These are phyloP conservation scores for Scolecobasidium constrictum DNA, from an alignment of 2,329 filamentous ascomycete genomes.

Conservation along the genomic window DNA sequence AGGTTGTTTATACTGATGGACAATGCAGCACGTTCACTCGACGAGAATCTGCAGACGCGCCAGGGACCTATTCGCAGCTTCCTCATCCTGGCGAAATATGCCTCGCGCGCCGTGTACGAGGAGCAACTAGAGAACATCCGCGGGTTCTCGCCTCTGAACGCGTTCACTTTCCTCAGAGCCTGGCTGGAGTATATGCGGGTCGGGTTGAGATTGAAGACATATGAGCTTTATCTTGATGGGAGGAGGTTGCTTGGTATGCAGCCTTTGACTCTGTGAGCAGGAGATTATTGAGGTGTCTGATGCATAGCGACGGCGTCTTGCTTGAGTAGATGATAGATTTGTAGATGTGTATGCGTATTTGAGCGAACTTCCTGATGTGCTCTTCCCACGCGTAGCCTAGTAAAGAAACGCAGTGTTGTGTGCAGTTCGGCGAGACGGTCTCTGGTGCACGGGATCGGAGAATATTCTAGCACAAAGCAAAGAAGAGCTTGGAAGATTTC, in stretches of 20 bases:
- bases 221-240: slow-evolving; percentile 44
- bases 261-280: no score
- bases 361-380: no score
- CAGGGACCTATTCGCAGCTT: slow-evolving; percentile 51
- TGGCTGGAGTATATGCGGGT: slow-evolving; percentile 44
- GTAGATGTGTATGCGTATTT: no score
- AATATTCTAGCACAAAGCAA: no score
- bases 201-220: slow-evolving; percentile 46
- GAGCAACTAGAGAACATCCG: slow-evolving; percentile 44
- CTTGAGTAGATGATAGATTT: no score
- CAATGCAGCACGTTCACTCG: slow-evolving; percentile 60
- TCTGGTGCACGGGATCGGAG: no score
- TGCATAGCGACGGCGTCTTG: no score
- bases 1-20: neutral
- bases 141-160: slow-evolving; percentile 41
- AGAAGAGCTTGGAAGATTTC: no score
- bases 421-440: no score
- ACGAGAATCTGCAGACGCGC: slow-evolving; percentile 76
- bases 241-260: slow-evolving; percentile 38
- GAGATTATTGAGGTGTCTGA: no score
- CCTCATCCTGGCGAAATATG: slow-evolving; percentile 54
- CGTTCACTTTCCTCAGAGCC: slow-evolving; percentile 39
- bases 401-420: no score
- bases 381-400: no score
- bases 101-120: slow-evolving; percentile 50